Evolutionary conservation across 192 early-diverging fungal species (phyloP), one percentile per base, ranked within the genome.

Genomic region (Umbelopsis vinacea): DNA sequence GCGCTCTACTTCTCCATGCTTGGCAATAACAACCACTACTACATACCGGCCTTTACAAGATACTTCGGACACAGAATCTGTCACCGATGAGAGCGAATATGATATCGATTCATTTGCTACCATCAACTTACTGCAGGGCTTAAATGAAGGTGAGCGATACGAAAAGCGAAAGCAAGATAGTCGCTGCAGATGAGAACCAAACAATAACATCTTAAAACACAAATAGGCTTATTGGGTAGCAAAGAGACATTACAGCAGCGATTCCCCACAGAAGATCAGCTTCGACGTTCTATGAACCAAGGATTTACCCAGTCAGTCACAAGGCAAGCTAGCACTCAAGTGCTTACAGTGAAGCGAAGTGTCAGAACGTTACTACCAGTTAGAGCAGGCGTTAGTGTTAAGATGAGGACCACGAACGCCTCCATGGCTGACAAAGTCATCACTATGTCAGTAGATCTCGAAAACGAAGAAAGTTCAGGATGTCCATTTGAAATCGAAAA

Each of bases 371-470:
- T 77, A 0, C 69, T 87, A n/a, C 82, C 84, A 0, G 74, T 87
- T 7, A 79, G 84, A 15, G 85, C 87, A 4, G 85, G 84, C 6
- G 40, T 89, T 6, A 85, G 79, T 55, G 84, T 89, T 5, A 78
- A 85, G 63, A 89, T 89, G 85, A 60, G 85, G n/a, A 86, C 87
- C 2, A 89, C 87, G 9, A 83, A 83, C 35, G 85, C 83, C 4
- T 87, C 85, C 6, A 80, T 85, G 12, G 80, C 79, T 37, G 87
- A 89, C 40, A 85, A 87, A 53, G 80, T 78, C 9, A 71, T 89
- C 45, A 89, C 87, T 82, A 89, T 89, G 87, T 89, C 87, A 0
- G 84, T 89, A 11, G 87, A 89, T 52, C 67, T 89, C 15, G 87
- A 89, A 70, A 89, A 89, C 68, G 83, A 86, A 24, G 79, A 74